Conservation (phyloP, 495 filamentous ascomycete species). For the Copromyces sp. region DNA sequence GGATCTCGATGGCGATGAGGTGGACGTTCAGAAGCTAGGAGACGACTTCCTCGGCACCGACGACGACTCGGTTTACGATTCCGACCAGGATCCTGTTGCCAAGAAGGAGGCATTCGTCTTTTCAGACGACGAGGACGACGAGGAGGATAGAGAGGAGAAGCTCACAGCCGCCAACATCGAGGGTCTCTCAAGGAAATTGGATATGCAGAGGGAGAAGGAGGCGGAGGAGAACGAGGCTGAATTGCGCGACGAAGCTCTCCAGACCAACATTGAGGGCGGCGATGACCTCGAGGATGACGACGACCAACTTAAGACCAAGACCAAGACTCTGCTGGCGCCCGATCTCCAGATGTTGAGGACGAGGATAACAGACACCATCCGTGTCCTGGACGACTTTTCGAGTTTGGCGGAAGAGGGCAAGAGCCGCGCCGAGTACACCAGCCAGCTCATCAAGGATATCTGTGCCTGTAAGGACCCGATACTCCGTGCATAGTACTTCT, state of each 20-base stretch:
- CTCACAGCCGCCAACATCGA: conserved; percentile 94
- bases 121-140: conserved; percentile 90
- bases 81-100: conserved; percentile 51
- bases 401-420: conserved; percentile 66
- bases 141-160: conserved; percentile 79
- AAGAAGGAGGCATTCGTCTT: conserved; percentile 61
- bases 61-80: conserved; percentile 63
- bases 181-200: conserved; percentile 73
- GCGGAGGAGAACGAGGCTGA: conserved; percentile 70
- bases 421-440: conserved; percentile 77
- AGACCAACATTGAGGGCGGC: conserved; percentile 86
- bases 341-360: conserved; percentile 84
- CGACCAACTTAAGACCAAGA: conserved; percentile 33
- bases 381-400: conserved; percentile 79
- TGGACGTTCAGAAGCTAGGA: conserved; percentile 29
- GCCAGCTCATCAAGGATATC: conserved; percentile 80
- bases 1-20: conserved; percentile 36
- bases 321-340: conserved; percentile 55
- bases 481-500: neutral
- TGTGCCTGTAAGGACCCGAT: conserved; percentile 46
- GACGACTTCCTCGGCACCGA: conserved; percentile 50
- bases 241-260: conserved; percentile 76
- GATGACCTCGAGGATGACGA: conserved; percentile 41
- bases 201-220: conserved; percentile 56
- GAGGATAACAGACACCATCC: conserved; percentile 85